These are phyloP conservation scores for Ophiocordyceps camponoti-saundersi DNA, from an alignment of 2,329 filamentous ascomycete genomes.

Conservation along the genomic window DNA sequence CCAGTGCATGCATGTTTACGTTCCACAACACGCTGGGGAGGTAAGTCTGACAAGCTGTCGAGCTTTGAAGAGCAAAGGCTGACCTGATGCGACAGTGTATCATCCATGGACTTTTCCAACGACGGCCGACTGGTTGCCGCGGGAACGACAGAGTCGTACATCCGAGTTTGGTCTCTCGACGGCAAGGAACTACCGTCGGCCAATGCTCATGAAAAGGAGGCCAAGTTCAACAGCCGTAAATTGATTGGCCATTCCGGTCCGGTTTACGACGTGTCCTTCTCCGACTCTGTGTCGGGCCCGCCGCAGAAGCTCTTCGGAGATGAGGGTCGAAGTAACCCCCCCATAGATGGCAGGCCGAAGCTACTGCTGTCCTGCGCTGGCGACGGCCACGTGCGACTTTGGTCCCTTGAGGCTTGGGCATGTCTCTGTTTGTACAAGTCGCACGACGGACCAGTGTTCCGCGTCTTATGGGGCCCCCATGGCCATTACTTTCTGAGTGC, in stretches of 20 bases:
- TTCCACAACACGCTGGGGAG: constrained; percentile 92
- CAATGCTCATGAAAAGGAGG: constrained; percentile 37
- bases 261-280: constrained; percentile 81
- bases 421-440: constrained; percentile 89
- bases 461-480: constrained; percentile 76
- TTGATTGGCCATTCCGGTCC: constrained; percentile 81
- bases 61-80: neutral
- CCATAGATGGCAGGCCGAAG: constrained; percentile 41
- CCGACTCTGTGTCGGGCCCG: constrained; percentile 45
- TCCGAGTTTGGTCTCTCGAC: constrained; percentile 83
- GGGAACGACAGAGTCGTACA: constrained; percentile 87
- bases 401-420: constrained; percentile 85
- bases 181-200: constrained; percentile 63
- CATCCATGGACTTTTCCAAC: constrained; percentile 90
- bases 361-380: constrained; percentile 76
- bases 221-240: constrained; percentile 47
- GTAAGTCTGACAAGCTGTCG: constrained; percentile 27
- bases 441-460: constrained; percentile 78
- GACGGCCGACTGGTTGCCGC: constrained; percentile 76
- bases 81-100: constrained; percentile 25
- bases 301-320: constrained; percentile 31
- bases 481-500: constrained; percentile 89
- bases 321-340: constrained; percentile 21
- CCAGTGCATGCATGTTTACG: constrained; percentile 94
- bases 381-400: constrained; percentile 77